Base-by-base conservation (phyloP, 1,284 basidiomycete species). In the Ceraceosorus guamensis region DNA sequence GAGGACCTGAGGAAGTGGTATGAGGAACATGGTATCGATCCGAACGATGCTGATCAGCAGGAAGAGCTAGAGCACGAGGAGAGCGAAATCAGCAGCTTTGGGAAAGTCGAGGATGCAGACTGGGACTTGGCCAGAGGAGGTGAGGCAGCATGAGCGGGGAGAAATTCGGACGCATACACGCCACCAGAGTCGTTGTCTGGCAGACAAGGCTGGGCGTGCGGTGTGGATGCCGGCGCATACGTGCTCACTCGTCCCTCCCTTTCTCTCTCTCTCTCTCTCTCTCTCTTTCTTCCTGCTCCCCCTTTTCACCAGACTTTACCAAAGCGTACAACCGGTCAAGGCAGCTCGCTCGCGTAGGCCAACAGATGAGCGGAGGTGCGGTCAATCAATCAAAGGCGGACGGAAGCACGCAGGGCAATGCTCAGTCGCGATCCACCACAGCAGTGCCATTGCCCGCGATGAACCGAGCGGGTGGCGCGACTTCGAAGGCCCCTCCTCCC, bases 321-420 rank as follows among this genome's bases (percentile, higher is more conserved):
- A 75, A 75, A 59, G 68, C 68, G 46, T 74, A 70, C 67, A 75
- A 75, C 37, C 64, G 72, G 2, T 71, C 71, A 8, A 55, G 71
- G 3, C 70, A 73, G 47, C 60, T 73, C 4, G 70, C 70, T 2
- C 57, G 57, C 2, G 67, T 68, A 8, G 50, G 37, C 11, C 35
- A 51, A 39, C 37, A 18, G n/a, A 41, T 16, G 55, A 67, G 47
- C 48, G 55, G 5, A 35, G 51, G 16, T 41, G 24, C 18, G 52
- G 52, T 10, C 52, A 53, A 48, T 44, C 41, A 49, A 39, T 10
- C 32, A 47, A 14, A 30, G 37, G n/a, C 54, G 34, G 13, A 18
- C 39, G 35, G 30, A 52, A 13, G 6, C 31, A 31, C 34, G 18
- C 8, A 13, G n/a, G 30, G n/a, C 6, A 10, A 30, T 45, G 30